phyloP scores from a whole-genome alignment of 805 yeast genomes.

The Suhomyces sp. region DNA sequence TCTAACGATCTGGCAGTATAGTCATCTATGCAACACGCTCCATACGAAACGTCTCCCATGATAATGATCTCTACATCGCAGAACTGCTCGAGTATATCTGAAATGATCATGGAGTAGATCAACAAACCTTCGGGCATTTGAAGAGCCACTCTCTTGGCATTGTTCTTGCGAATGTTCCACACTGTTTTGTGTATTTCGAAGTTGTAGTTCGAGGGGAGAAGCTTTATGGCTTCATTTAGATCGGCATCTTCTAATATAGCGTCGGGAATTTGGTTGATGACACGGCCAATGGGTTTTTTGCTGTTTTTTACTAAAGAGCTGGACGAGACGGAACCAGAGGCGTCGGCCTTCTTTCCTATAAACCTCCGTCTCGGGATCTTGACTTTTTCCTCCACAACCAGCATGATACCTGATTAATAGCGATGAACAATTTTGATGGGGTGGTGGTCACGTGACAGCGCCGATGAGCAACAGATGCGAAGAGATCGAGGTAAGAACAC shows the following conservation, averaged over 20 bases:
- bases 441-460: background rate
- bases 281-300: conserved; percentile 47
- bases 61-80: conserved; percentile 83
- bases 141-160: conserved; percentile 80
- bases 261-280: conserved; percentile 82
- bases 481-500: background rate
- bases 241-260: conserved; percentile 79
- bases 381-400: conserved; percentile 1
- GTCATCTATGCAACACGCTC: conserved; percentile 98
- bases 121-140: conserved; percentile 98
- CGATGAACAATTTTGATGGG: background rate
- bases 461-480: background rate
- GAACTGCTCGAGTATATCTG: conserved; percentile 90
- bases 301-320: conserved; percentile 12
- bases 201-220: conserved; percentile 88
- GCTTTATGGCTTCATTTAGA: conserved; percentile 74
- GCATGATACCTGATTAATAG: background rate
- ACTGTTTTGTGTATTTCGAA: conserved; percentile 95
- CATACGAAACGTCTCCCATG: conserved; percentile 98
- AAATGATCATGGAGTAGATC: conserved; percentile 81
- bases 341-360: conserved; percentile 47
- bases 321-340: background rate
- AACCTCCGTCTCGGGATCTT: conserved; percentile 49
- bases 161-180: conserved; percentile 79
- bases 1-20: conserved; percentile 89